Percentiles rank a stretch among this genome's conserved stretches.
Conservation (phyloP, 2,329 filamentous ascomycete species). For the Didymella exigua region DNA sequence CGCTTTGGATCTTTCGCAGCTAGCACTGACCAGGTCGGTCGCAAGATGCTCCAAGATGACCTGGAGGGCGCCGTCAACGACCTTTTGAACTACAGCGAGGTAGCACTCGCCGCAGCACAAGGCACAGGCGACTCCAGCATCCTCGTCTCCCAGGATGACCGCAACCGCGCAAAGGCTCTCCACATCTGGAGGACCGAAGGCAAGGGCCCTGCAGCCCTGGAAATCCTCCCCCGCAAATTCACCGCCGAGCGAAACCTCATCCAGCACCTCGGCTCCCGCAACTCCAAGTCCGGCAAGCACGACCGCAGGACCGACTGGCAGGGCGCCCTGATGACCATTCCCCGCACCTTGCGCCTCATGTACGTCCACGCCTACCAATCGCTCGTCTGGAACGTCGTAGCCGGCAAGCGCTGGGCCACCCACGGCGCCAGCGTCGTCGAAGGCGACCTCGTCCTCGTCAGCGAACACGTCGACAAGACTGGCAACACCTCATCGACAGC, state of each 20-base stretch:
- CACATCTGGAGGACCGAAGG: conserved; percentile 71
- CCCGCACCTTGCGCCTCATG: conserved; percentile 83
- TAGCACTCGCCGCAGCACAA: conserved; percentile 63
- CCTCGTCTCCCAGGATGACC: conserved; percentile 74
- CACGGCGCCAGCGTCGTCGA: conserved; percentile 76
- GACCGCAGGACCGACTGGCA: conserved; percentile 70
- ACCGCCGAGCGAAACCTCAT: conserved; percentile 80
- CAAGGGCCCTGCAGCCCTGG: conserved; percentile 65
- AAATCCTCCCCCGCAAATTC: conserved; percentile 78
- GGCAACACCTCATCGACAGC: conserved; percentile 33
- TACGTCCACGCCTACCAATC: conserved; percentile 98
- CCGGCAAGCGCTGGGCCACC: conserved; percentile 77
- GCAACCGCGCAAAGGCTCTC: conserved; percentile 77
- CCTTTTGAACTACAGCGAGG: conserved; percentile 74
- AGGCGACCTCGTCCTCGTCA: conserved; percentile 80
- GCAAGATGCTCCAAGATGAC: conserved; percentile 80
- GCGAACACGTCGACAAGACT: conserved; percentile 61
- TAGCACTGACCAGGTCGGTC: conserved; percentile 83
- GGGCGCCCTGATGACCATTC: conserved; percentile 80
- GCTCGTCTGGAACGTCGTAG: conserved; percentile 88
- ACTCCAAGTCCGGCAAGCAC: conserved; percentile 53
- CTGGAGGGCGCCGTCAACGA: conserved; percentile 79
- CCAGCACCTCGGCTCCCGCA: conserved; percentile 66
- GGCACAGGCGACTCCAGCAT: conserved; percentile 44
- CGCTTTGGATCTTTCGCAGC: conserved; percentile 88